Percentiles rank a stretch among this genome's conserved stretches.
Evolutionary conservation across 2,329 filamentous ascomycete genomes (phyloP).

Genomic region (Aureobasidium sp.): DNA sequence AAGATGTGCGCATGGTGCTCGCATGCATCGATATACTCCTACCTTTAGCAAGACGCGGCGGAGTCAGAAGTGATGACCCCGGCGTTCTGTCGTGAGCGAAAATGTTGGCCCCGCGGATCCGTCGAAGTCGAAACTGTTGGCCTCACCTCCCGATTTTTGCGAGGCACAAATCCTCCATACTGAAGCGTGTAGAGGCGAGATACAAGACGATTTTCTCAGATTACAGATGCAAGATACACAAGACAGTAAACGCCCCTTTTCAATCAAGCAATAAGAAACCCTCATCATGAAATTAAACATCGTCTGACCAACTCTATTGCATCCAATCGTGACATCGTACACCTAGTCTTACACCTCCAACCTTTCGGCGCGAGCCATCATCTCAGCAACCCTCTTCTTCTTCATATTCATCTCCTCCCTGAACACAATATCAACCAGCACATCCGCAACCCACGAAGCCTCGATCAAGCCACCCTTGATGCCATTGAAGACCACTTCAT

Average conservation of each 20-base stretch:
- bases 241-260: background rate
- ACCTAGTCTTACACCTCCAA: background rate
- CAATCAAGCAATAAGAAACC: background rate
- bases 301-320: background rate
- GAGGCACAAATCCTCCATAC: too few relatives aligned
- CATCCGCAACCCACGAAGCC: slow-evolving; percentile 18
- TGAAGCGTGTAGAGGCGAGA: too few relatives aligned
- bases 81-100: too few relatives aligned
- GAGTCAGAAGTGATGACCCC: too few relatives aligned
- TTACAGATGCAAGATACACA: background rate
- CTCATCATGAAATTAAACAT: background rate
- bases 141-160: too few relatives aligned
- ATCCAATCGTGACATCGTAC: background rate
- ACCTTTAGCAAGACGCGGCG: too few relatives aligned
- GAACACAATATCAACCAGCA: slow-evolving; percentile 18
- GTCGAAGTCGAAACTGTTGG: too few relatives aligned
- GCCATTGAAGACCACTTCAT: slow-evolving; percentile 15
- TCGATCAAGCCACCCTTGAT: slow-evolving; percentile 18
- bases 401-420: slow-evolving; percentile 19
- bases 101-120: too few relatives aligned
- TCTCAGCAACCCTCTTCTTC: slow-evolving; percentile 13
- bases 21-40: too few relatives aligned
- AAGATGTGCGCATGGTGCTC: too few relatives aligned
- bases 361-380: slow-evolving; percentile 4
- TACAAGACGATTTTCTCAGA: background rate